Base-by-base conservation (phyloP, 2,329 filamentous ascomycete genomes). In the Sporothrix curviconia region DNA sequence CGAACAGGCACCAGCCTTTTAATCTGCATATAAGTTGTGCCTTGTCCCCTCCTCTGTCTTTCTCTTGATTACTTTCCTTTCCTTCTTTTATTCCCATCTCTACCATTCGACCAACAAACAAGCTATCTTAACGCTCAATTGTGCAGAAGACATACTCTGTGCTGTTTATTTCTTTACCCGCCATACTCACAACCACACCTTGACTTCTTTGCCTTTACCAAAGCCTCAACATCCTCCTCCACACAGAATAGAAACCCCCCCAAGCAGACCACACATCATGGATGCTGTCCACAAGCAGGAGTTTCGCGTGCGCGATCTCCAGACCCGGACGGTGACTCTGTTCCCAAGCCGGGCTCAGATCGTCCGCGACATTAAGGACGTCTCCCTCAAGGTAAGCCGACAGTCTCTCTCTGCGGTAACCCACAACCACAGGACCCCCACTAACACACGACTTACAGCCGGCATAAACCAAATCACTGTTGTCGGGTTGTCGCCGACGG, bases 321-420 rank as follows among this genome's bases (percentile, higher is more conserved):
- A 72, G 8, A 86, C 85, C 34, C 79, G 80, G 51, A 79, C 78
- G 0, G 83, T 89, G 15, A 83, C 79, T 0, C 75, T 89, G 40
- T 86, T 85, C 59, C 84, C 84, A 0, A 73, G 74, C 2, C 73
- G 79, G 61, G 85, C 84, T 1, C 83, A 84, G 49, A 69, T 87
- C 30, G 75, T 80, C 12, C 77, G 84, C 25, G 80, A 85, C 55
- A 77, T 87, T 65, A 78, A 77, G 58, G 70, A 79, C 61, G 71
- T 86, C 15, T 63, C 66, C 1, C 72, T 84, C 19, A 72, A 75
- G 66, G 72, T 76, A 66, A 61, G 66, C 44, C 1, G n/a, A 12
- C n/a, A n/a, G 14, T n/a, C n/a, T 36, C 4, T 24, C 6, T 19
- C 7, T 15, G 9, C 11, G 9, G 17, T 15, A 28, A 44, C 22